Base-by-base conservation (phyloP, 768 basidiomycete genomes). In the Leccinum boreale region DNA sequence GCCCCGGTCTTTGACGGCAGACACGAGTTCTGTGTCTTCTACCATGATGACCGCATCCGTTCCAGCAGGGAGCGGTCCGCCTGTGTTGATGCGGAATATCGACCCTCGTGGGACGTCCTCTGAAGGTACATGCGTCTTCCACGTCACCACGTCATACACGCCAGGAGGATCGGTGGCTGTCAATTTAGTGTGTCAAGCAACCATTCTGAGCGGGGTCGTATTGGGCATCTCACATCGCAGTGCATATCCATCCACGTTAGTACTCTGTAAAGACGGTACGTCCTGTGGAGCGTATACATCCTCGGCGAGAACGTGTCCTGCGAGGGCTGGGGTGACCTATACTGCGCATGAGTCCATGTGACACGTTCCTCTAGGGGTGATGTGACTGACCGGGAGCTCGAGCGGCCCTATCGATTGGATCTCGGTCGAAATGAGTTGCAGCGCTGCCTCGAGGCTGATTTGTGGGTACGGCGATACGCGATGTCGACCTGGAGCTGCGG, bases 181-280 rank as follows among this genome's bases (percentile, higher is more conserved):
- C 6, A 23, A 44, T 9, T 3, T 5, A 28, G 15, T 35, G 23
- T 3, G 50, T 66, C 29, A 67, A 28, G 17, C 6, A 23, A 50
- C 11, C 28, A 50, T 44, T 44, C n/a, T 19, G 4, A 44, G 42
- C 5, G 0, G 46, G 21, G 9, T 4, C 19, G 33, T 12, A 17
- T 53, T 14, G 35, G n/a, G 23, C 23, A 4, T 60, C 81, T 59
- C 65, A 90, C 90, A 85, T 58, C 83, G 77, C 1, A 94, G 71
- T 5, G 93, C 93, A 67, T 96, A 96, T 1, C 93, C 93, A 69
- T 95, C 93, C 11, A 93, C 92, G 62, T 85, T 94, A 5, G 93
- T 93, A 1, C 90, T 91, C 17, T 76, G 70, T 2, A 80, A 80
- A 4, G 70, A 67, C 3, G 93, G 93, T 0, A 90, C 80, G 64